These are phyloP conservation scores for Acanthamoeba polyphaga DNA, from an alignment of 208 protist genomes.

Conservation along the genomic window DNA sequence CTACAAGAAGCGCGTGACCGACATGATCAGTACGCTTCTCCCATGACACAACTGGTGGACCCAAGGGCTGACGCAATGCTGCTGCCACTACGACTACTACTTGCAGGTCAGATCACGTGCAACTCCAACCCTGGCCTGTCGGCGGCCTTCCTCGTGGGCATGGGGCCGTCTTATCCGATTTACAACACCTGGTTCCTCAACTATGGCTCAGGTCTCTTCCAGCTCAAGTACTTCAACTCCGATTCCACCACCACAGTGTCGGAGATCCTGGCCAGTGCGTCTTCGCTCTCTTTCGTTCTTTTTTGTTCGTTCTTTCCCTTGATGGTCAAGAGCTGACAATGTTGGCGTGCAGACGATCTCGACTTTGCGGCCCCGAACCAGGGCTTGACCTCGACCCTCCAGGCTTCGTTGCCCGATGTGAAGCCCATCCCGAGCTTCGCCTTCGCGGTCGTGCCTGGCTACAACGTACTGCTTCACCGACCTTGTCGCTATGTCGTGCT, in stretches of 20 bases:
- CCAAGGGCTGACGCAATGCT: not conserved
- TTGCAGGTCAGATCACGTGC: not conserved
- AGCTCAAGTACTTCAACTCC: slow-evolving; percentile 35
- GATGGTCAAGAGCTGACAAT: not conserved
- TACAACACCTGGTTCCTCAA: slow-evolving; percentile 24
- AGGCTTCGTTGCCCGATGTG: not conserved
- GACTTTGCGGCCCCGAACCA: not conserved
- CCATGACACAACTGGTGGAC: no score
- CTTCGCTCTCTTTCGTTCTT: not conserved
- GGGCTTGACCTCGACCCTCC: not conserved
- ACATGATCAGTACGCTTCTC: not conserved
- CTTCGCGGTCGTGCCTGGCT: not conserved
- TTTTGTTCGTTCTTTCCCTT: no score
- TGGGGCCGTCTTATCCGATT: slow-evolving; percentile 1
- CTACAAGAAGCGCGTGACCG: slow-evolving; percentile 40
- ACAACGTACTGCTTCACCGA: not conserved
- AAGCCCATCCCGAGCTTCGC: slow-evolving; percentile 7
- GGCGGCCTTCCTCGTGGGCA: not conserved
- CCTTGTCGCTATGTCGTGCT: not conserved
- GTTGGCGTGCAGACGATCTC: not conserved
- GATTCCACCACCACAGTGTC: not conserved
- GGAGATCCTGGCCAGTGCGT: not conserved
- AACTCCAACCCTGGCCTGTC: not conserved
- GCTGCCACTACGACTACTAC: not conserved
- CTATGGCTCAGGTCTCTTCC: not conserved